Conservation (phyloP, 1,139 yeast genomes). For the Blastobotrys elegans region DNA sequence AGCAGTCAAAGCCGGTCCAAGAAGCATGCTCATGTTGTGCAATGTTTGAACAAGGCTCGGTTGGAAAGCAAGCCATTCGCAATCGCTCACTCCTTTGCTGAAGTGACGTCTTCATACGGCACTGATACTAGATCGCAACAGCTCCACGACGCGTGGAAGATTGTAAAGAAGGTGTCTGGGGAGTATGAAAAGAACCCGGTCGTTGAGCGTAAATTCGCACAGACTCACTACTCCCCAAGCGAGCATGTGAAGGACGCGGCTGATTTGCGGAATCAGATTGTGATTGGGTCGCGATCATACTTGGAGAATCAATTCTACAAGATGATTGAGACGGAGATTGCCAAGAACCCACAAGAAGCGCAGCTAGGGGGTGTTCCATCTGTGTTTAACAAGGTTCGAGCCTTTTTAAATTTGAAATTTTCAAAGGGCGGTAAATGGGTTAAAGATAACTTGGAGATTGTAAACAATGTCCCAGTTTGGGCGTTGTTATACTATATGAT, state of each 20-base stretch:
- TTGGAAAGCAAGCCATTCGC: conserved; percentile 48
- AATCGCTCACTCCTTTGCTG: conserved; percentile 49
- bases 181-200: conserved; percentile 27
- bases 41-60: conserved; percentile 65
- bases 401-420: conserved; percentile 50
- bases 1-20: conserved; percentile 27
- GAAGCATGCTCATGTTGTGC: conserved; percentile 69
- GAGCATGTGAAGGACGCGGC: conserved; percentile 33
- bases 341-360: conserved; percentile 53
- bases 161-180: conserved; percentile 29
- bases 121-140: conserved; percentile 35
- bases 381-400: conserved; percentile 62
- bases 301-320: conserved; percentile 75
- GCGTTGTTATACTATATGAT: conserved; percentile 78
- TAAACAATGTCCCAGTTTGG: conserved; percentile 90
- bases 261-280: conserved; percentile 46
- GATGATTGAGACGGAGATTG: conserved; percentile 67
- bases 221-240: conserved; percentile 28
- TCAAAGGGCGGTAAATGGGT: conserved; percentile 45
- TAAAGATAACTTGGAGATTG: conserved; percentile 48
- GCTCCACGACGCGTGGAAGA: conserved; percentile 37
- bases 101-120: conserved; percentile 34
- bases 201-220: conserved; percentile 46
- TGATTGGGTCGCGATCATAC: conserved; percentile 52
- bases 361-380: conserved; percentile 61